A percentile compares a stretch with the other conserved stretches of the same genome.
Evolutionary conservation across 495 filamentous ascomycete species (phyloP).

Genomic region (Podospora bellae-mahoneyi): DNA sequence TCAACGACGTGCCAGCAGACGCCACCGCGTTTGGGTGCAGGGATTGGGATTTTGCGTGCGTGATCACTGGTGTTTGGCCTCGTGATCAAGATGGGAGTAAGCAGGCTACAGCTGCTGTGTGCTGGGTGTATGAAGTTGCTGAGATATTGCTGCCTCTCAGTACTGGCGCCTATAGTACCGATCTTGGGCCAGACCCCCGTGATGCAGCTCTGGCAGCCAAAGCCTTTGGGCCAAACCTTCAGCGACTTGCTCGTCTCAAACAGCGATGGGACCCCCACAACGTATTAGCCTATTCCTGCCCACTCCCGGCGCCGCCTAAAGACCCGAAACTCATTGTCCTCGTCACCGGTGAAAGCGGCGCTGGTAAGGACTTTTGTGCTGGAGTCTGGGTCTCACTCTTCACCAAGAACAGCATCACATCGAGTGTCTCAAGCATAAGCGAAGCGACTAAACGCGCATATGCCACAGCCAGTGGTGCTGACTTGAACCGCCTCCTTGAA

Average conservation of each 20-base stretch:
- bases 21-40: slow-evolving; percentile 61
- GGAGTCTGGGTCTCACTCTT: slow-evolving; percentile 50
- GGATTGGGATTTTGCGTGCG: slow-evolving; percentile 63
- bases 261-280: slow-evolving; percentile 47
- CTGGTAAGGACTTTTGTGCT: slow-evolving; percentile 62
- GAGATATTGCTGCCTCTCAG: slow-evolving; percentile 48
- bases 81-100: slow-evolving; percentile 54
- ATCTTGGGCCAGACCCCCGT: slow-evolving; percentile 61
- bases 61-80: slow-evolving; percentile 61
- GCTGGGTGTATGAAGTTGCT: slow-evolving; percentile 58
- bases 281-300: slow-evolving; percentile 55
- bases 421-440: slow-evolving; percentile 56
- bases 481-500: slow-evolving; percentile 46
- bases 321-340: slow-evolving; percentile 55
- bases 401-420: slow-evolving; percentile 36
- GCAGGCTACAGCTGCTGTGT: slow-evolving; percentile 39
- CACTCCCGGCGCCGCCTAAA: slow-evolving; percentile 41
- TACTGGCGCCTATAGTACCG: slow-evolving; percentile 56
- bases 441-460: slow-evolving; percentile 59
- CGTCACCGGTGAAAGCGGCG: slow-evolving; percentile 57
- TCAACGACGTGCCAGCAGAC: slow-evolving; percentile 45
- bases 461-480: slow-evolving; percentile 50
- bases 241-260: slow-evolving; percentile 55
- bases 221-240: slow-evolving; percentile 56
- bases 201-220: slow-evolving; percentile 50